These are phyloP conservation scores for Malassezia nana DNA, from an alignment of 1,284 basidiomycete genomes.

Conservation along the genomic window DNA sequence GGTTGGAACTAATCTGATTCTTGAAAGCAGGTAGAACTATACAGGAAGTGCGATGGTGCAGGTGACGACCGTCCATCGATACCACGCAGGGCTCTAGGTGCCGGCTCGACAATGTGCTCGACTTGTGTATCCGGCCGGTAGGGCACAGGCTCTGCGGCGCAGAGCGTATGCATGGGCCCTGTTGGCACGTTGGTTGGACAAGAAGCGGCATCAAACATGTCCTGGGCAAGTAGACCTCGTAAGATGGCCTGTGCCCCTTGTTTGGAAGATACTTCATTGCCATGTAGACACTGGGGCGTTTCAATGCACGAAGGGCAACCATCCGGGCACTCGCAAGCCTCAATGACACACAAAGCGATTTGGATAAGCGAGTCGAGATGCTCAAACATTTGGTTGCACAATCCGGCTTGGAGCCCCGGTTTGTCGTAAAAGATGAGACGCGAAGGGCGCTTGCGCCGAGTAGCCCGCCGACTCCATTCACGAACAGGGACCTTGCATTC, in stretches of 20 bases:
- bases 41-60: background rate
- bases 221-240: conserved; percentile 26
- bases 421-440: conserved; percentile 76
- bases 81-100: background rate
- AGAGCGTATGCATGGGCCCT: conserved; percentile 11
- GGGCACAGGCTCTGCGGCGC: conserved; percentile 8
- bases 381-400: conserved; percentile 71
- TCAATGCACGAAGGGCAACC: conserved; percentile 66
- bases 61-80: background rate
- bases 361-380: conserved; percentile 60
- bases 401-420: conserved; percentile 61
- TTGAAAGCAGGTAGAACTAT: background rate
- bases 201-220: conserved; percentile 4
- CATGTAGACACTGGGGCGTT: conserved; percentile 28
- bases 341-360: conserved; percentile 60
- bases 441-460: conserved; percentile 64
- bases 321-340: conserved; percentile 59
- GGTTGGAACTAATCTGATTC: background rate
- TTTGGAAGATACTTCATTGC: conserved; percentile 40
- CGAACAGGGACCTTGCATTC: conserved; percentile 72
- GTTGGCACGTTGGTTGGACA: background rate
- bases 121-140: background rate
- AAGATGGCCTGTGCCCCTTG: conserved; percentile 41
- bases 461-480: conserved; percentile 59
- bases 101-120: conserved; percentile 4